Evolutionary conservation across 305 asterid species (phyloP), one percentile per base, ranked within the genome.

Genomic region (Fraxinus dipetala): DNA sequence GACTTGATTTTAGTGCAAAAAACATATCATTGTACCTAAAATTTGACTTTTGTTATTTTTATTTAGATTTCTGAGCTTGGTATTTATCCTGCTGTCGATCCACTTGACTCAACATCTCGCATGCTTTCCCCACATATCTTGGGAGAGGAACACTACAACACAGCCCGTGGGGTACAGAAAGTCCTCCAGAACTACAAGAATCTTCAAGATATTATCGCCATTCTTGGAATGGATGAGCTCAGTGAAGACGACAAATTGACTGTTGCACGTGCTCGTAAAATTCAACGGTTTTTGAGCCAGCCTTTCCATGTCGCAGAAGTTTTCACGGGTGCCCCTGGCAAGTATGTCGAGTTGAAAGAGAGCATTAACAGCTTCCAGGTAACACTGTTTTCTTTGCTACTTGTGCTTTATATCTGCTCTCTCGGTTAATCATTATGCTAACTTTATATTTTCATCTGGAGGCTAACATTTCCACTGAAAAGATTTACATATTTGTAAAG

Each of bases 101-200:
- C 99, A 77, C 92, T 95, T 36, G 99, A 95, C 87, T 93, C 99
- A 5, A 95, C 99, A 32, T 95, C 99, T 56, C 97, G 99, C 35
- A 95, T 95, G 99, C 99, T 95, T 76, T 95, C 98, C 28, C 98
- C 99, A 32, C 99, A 90, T 86, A 93, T 95, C 81, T 87, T 95
- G 93, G 99, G 99, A 77, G 98, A 93, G 87, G 94, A 89, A 0
- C 99, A 95, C 86, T 95, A 95, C 85, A 95, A 91, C 79, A 95
- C 99, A 20, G 98, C 99, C 78, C 99, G 99, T 89, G 99, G 99
- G 82, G 99, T 95, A 36, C 99, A 95, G 85, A 92, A 93, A 84
- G 97, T 92, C 72, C 92, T 95, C 82, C 98, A 95, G 82, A 91
- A 93, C 84, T 95, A 93, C 87, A 95, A 95, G 92, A 95, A 95